Evolutionary conservation across 78 protist genomes (phyloP).

Genomic region (Emiliania huxleyi): DNA sequence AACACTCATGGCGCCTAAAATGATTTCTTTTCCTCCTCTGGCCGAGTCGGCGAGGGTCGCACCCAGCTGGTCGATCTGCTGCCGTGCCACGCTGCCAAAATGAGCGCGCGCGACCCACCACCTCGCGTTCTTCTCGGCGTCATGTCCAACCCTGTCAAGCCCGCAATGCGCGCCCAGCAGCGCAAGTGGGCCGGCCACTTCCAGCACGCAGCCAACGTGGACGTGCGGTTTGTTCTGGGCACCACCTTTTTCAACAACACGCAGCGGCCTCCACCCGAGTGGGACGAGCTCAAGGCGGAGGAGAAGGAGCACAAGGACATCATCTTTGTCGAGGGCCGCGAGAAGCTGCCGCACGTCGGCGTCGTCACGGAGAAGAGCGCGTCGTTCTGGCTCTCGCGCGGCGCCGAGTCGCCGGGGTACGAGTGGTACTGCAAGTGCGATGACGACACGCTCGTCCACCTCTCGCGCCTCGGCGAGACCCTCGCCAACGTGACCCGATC

Average conservation of each 20-base stretch:
- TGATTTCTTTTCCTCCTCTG: too few species aligned
- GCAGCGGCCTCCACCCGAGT: not conserved
- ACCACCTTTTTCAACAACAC: not conserved
- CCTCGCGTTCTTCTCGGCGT: not conserved
- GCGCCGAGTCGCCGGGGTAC: not conserved
- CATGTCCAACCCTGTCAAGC: not conserved
- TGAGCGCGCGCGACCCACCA: too few species aligned
- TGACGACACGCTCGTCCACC: slow-evolving; percentile 8
- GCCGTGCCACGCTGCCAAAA: too few species aligned
- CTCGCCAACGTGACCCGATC: not conserved
- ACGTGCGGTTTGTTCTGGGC: not conserved
- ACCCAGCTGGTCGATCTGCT: too few species aligned
- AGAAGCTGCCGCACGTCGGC: slow-evolving; percentile 25
- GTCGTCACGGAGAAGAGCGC: slow-evolving; percentile 1
- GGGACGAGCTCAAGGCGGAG: not conserved
- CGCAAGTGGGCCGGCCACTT: not conserved
- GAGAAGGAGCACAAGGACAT: not conserved
- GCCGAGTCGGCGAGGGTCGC: too few species aligned
- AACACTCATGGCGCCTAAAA: too few species aligned
- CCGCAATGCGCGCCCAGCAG: not conserved
- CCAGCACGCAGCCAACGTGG: not conserved
- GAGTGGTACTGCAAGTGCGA: not conserved
- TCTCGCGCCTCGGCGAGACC: not conserved
- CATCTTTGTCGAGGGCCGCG: slow-evolving; percentile 1
- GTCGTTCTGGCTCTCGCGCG: not conserved